Conservation (phyloP, 257 asterid species). For the Solanum sitiens region DNA sequence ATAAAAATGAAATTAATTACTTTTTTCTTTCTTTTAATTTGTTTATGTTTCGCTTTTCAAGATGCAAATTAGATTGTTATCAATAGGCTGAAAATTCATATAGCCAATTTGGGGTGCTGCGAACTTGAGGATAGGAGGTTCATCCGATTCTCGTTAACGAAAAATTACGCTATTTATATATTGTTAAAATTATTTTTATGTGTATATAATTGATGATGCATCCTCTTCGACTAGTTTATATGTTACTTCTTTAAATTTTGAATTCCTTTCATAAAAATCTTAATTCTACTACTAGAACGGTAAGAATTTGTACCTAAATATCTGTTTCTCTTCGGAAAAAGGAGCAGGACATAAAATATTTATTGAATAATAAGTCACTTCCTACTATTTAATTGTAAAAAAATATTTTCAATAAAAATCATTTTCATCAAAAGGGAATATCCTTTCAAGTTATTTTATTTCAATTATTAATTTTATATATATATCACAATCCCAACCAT, state of each 20-base stretch:
- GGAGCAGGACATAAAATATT: neutral
- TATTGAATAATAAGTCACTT: neutral
- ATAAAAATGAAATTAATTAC: no score
- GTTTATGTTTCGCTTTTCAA: neutral
- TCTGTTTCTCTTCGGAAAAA: neutral
- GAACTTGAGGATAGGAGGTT: neutral
- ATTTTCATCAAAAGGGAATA: neutral
- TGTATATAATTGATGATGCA: neutral
- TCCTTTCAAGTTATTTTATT: neutral
- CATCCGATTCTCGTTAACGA: accelerated
- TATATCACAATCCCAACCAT: neutral
- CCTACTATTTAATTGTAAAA: neutral
- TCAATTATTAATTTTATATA: no score
- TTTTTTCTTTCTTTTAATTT: neutral
- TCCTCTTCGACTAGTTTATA: neutral
- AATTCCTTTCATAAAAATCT: no score
- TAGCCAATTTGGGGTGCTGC: neutral
- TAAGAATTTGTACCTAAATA: no score
- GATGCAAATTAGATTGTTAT: neutral
- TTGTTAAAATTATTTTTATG: no score
- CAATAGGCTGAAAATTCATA: no score
- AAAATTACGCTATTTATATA: no score
- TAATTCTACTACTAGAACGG: no score
- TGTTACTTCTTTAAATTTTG: neutral
- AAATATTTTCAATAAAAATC: neutral